These are phyloP conservation scores for Rhinocladiella similis DNA, from an alignment of 2,329 filamentous ascomycete genomes.

Conservation along the genomic window DNA sequence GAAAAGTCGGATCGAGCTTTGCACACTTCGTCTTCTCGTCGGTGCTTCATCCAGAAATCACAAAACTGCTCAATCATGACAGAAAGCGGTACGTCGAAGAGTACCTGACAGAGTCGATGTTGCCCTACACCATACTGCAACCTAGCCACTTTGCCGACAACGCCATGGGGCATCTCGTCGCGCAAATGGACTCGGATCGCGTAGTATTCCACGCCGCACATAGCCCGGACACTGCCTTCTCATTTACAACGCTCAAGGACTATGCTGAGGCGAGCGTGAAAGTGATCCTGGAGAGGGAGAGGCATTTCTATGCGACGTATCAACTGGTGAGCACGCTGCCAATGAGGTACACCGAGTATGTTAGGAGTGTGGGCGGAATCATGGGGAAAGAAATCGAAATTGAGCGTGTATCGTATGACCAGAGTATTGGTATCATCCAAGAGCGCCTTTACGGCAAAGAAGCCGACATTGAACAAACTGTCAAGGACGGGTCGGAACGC, in stretches of 20 bases:
- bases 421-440: background rate
- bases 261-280: constrained; percentile 9
- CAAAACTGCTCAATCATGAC: constrained; percentile 30
- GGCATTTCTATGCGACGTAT: constrained; percentile 11
- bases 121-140: constrained; percentile 33
- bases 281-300: constrained; percentile 3
- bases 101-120: constrained; percentile 35
- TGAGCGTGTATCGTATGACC: constrained; percentile 3
- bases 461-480: background rate
- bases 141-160: constrained; percentile 14
- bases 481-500: constrained; percentile 1
- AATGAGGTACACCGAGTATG: constrained; percentile 9
- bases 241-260: constrained; percentile 8
- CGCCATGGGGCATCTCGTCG: constrained; percentile 1
- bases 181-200: background rate
- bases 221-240: constrained; percentile 1
- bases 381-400: constrained; percentile 9
- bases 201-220: constrained; percentile 3
- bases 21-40: constrained; percentile 39
- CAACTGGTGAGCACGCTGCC: constrained; percentile 7
- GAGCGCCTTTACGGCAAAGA: background rate
- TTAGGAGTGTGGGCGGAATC: background rate
- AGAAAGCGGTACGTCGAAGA: constrained; percentile 34
- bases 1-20: constrained; percentile 27
- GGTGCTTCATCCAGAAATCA: constrained; percentile 36